Percentiles rank a stretch among this genome's conserved stretches.
phyloP scores from a whole-genome alignment of 2,329 filamentous ascomycete genomes.

The Pseudogymnoascus sp. region DNA sequence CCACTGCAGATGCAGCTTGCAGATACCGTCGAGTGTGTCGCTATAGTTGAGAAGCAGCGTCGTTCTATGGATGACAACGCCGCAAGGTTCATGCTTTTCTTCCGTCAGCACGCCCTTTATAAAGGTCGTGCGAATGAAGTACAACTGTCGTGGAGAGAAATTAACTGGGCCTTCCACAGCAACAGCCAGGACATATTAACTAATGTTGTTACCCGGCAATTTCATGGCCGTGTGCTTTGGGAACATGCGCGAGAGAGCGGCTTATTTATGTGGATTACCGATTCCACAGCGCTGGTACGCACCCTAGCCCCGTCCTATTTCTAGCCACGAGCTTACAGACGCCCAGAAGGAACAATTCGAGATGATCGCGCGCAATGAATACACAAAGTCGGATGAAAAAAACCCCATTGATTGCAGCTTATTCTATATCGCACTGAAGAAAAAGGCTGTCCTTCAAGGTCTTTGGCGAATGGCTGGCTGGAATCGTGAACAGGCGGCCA shows the following conservation, averaged over 20 bases:
- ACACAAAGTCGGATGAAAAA: slow-evolving; percentile 78
- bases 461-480: slow-evolving; percentile 92
- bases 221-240: slow-evolving; percentile 76
- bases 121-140: slow-evolving; percentile 59
- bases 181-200: slow-evolving; percentile 82
- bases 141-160: slow-evolving; percentile 69
- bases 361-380: slow-evolving; percentile 85
- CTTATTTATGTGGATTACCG: slow-evolving; percentile 90
- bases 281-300: slow-evolving; percentile 67
- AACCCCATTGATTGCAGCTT: slow-evolving; percentile 88
- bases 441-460: slow-evolving; percentile 84
- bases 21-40: slow-evolving; percentile 78
- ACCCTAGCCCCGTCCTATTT: slow-evolving; percentile 13
- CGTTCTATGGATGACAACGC: slow-evolving; percentile 88
- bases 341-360: slow-evolving; percentile 72
- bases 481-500: slow-evolving; percentile 78
- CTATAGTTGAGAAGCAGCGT: slow-evolving; percentile 77
- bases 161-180: slow-evolving; percentile 80
- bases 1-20: slow-evolving; percentile 82
- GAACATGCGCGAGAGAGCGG: slow-evolving; percentile 78
- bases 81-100: slow-evolving; percentile 80
- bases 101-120: slow-evolving; percentile 70
- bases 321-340: not conserved
- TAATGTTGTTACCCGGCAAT: slow-evolving; percentile 75
- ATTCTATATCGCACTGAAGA: slow-evolving; percentile 83